A percentile compares a stretch with the other conserved stretches of the same genome.
These are phyloP conservation scores for Salix caprea DNA, from an alignment of 345 rosid genomes.

Conservation along the genomic window DNA sequence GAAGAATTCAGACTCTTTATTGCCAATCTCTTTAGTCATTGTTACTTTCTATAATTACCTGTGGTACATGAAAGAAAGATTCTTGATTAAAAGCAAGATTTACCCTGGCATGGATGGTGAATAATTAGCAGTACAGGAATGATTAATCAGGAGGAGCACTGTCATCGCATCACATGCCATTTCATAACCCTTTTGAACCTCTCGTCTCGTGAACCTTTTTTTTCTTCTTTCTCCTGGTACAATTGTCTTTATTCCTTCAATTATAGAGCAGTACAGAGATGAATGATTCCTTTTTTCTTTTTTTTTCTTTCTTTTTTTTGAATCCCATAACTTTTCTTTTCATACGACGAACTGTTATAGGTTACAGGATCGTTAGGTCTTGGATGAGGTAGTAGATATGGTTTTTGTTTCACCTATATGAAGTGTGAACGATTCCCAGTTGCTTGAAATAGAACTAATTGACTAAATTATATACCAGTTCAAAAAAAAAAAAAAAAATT, in stretches of 20 bases:
- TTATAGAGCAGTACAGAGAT: neutral
- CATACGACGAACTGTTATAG: too few species aligned
- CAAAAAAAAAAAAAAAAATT: too few species aligned
- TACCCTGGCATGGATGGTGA: neutral
- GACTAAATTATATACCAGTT: too few species aligned
- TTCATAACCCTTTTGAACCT: neutral
- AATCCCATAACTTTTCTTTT: too few species aligned
- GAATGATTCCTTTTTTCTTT: too few species aligned
- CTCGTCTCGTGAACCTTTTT: neutral
- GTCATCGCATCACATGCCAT: neutral
- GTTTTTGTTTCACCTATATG: neutral
- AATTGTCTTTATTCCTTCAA: neutral
- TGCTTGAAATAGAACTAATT: neutral
- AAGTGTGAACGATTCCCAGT: neutral
- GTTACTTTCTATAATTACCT: neutral
- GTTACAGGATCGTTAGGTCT: too few species aligned
- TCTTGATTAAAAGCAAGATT: neutral
- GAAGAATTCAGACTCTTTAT: neutral
- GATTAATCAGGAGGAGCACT: neutral
- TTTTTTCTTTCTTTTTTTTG: too few species aligned
- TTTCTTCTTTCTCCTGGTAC: neutral
- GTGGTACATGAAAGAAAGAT: neutral
- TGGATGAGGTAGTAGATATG: too few species aligned
- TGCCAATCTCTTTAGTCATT: neutral
- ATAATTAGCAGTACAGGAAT: neutral